These are phyloP conservation scores for Boletus barrowsii DNA, from an alignment of 768 basidiomycete genomes.

Conservation along the genomic window DNA sequence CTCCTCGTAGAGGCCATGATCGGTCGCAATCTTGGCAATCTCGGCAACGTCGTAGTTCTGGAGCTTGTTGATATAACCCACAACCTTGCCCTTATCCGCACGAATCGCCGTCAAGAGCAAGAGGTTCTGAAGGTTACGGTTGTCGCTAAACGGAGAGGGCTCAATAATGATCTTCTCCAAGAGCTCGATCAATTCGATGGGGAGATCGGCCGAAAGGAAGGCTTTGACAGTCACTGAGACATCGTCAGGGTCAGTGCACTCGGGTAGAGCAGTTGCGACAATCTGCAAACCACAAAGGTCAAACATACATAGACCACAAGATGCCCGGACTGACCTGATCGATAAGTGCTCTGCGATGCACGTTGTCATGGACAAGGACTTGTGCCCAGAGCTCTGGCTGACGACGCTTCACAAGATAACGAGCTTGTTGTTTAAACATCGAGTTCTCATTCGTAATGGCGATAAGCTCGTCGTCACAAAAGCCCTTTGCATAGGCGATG, in stretches of 20 bases:
- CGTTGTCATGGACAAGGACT: conserved; percentile 85
- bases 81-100: conserved; percentile 97
- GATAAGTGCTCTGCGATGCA: conserved; percentile 89
- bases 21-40: conserved; percentile 95
- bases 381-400: conserved; percentile 95
- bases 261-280: conserved; percentile 91
- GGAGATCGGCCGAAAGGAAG: conserved; percentile 95
- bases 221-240: conserved; percentile 98
- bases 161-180: conserved; percentile 99
- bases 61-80: conserved; percentile 96
- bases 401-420: conserved; percentile 95
- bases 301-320: background rate
- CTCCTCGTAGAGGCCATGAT: conserved; percentile 94
- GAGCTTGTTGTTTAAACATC: conserved; percentile 99
- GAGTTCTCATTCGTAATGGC: conserved; percentile 97
- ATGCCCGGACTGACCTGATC: conserved; percentile 66
- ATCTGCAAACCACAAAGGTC: conserved; percentile 46
- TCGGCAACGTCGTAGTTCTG: conserved; percentile 93
- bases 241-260: conserved; percentile 97
- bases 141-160: conserved; percentile 96
- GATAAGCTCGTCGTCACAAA: conserved; percentile 98
- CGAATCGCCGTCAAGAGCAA: conserved; percentile 93
- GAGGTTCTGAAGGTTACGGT: conserved; percentile 94
- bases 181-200: conserved; percentile 94
- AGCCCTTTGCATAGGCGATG: conserved; percentile 98